Base-by-base conservation (phyloP, 1,284 basidiomycete genomes). In the Wallemia hederae region DNA sequence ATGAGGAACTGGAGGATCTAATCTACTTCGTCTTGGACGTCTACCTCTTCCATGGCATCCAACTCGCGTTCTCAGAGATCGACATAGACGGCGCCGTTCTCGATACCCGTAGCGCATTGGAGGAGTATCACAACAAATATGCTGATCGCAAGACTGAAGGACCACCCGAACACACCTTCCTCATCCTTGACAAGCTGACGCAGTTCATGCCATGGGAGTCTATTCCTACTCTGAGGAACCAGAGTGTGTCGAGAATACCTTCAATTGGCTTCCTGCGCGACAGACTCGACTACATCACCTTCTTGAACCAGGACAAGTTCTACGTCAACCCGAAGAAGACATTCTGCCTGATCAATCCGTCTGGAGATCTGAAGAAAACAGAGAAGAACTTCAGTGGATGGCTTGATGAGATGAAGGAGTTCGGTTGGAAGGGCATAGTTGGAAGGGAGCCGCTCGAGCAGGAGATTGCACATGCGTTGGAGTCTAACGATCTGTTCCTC, bases 121-220 rank as follows among this genome's bases (percentile, higher is more conserved):
- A 85, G 65, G 85, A 88, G 63, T 78, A 86, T 24, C 65, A 65
- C 17, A 62, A 63, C 59, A 64, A 62, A 28, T 64, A 64, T 49
- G 69, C 73, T 61, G 60, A 58, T 7, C 33, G 65, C 14, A 61
- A 62, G 9, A 64, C 65, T 9, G 65, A 70, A 28, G 67, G 63
- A 17, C 78, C 81, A 62, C 60, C 64, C 39, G 74, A 78, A 28
- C 92, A 98, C 68, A 72, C 83, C 33, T 92, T 96, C 72, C 74
- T 98, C 61, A 78, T 92, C 15, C 75, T 98, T 29, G 94, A 97
- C 72, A 88, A 88, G 73, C 82, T 87, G 63, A 74, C 92, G 15
- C 85, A 90, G 66, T 78, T 80, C 0, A 76, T 98, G 62, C 92
- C 94, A 0, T 98, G 92, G 94, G 94, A 98, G 72, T 91, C 85